These are phyloP conservation scores for Lentinula edodes DNA, from an alignment of 768 basidiomycete genomes.

Conservation along the genomic window DNA sequence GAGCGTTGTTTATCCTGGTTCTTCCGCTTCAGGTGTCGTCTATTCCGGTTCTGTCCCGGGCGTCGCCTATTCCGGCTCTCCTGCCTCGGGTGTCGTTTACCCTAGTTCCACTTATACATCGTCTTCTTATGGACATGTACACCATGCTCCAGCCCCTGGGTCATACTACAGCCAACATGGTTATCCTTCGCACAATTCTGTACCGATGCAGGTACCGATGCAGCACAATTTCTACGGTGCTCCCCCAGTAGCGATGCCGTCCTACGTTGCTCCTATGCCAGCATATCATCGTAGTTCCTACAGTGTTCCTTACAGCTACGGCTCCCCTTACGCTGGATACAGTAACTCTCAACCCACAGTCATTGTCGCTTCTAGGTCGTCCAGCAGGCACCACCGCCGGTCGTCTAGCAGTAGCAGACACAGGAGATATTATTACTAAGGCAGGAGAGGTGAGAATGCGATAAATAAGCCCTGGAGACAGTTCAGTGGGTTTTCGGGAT, in stretches of 20 bases:
- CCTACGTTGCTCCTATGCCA: background rate
- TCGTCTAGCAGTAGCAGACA: background rate
- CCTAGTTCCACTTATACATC: background rate
- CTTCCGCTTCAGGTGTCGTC: background rate
- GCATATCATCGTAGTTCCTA: background rate
- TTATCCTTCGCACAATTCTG: background rate
- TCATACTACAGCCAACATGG: background rate
- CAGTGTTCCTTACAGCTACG: background rate
- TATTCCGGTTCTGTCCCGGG: background rate
- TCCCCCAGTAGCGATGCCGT: background rate
- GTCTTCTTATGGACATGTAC: background rate
- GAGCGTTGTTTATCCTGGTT: background rate
- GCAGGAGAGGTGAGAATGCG: background rate
- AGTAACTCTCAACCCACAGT: background rate
- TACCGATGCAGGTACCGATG: conserved; percentile 1
- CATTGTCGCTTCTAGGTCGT: background rate
- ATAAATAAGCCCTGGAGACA: background rate
- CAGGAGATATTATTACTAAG: conserved; percentile 3
- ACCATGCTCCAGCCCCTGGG: background rate
- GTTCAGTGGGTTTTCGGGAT: background rate
- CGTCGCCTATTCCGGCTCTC: background rate
- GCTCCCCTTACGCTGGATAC: background rate
- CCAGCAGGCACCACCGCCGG: background rate
- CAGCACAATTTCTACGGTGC: conserved; percentile 5
- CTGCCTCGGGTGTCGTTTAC: background rate